phyloP scores from a whole-genome alignment of 2,329 filamentous ascomycete genomes.

The Bertia moriformis region DNA sequence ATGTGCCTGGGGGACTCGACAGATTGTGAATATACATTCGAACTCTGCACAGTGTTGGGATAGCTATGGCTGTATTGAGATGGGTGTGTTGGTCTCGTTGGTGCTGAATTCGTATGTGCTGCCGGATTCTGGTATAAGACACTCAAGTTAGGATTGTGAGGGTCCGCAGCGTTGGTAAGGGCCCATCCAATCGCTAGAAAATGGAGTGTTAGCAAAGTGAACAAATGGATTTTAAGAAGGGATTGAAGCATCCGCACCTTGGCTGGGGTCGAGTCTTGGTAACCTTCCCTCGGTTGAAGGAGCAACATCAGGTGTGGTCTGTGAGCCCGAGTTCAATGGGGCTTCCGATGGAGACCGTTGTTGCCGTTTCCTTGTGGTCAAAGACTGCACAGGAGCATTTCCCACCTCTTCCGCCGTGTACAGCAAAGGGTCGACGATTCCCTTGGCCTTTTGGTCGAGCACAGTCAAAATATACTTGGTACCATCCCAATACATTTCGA shows the following conservation, averaged over 20 bases:
- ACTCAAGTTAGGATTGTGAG: constrained; percentile 42
- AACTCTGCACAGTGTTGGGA: constrained; percentile 4
- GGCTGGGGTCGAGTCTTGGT: background rate
- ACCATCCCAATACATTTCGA: constrained; percentile 47
- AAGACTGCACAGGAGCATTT: background rate
- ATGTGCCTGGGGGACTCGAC: too few relatives aligned
- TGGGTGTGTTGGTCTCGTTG: constrained; percentile 13
- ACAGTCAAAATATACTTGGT: constrained; percentile 50
- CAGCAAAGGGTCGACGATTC: constrained; percentile 32
- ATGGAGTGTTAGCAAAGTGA: background rate
- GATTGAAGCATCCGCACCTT: too few relatives aligned
- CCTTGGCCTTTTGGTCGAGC: constrained; percentile 47
- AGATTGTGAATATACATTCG: constrained; percentile 1
- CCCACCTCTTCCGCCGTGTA: background rate
- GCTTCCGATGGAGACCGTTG: too few relatives aligned
- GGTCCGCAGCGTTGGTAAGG: constrained; percentile 44
- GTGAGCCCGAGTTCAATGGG: too few relatives aligned
- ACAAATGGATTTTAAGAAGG: background rate
- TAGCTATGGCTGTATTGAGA: constrained; percentile 12
- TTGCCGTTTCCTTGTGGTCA: too few relatives aligned
- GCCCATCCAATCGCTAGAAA: constrained; percentile 43
- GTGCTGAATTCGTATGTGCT: constrained; percentile 25
- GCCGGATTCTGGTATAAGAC: constrained; percentile 17
- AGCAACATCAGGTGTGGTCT: too few relatives aligned
- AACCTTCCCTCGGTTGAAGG: background rate